Conservation (phyloP, 768 basidiomycete species). For the Botryobasidium botryosum region DNA sequence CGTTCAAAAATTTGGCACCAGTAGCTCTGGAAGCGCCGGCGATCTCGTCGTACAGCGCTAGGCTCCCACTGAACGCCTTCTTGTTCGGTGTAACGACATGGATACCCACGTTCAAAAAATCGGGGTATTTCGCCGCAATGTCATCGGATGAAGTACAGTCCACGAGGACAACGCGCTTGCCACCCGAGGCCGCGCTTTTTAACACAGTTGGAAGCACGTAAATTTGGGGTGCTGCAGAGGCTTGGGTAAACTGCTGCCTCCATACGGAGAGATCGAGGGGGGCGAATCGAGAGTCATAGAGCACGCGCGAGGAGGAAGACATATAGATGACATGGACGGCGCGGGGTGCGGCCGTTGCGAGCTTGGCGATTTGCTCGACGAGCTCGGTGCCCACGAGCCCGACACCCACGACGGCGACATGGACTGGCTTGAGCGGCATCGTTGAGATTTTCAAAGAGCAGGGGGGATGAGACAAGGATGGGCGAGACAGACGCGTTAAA, state of each 20-base stretch:
- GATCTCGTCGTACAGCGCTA: slow-evolving; percentile 52
- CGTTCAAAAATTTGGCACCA: slow-evolving; percentile 59
- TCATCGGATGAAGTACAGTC: slow-evolving; percentile 84
- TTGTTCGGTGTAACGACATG: slow-evolving; percentile 95
- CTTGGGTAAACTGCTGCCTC: too few relatives aligned
- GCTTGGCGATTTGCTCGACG: slow-evolving; percentile 58
- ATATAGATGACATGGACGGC: slow-evolving; percentile 56
- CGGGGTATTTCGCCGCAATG: slow-evolving; percentile 68
- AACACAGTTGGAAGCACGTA: too few relatives aligned
- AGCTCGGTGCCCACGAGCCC: slow-evolving; percentile 88
- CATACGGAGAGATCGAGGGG: slow-evolving; percentile 30
- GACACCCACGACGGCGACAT: slow-evolving; percentile 71
- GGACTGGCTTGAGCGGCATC: too few relatives aligned
- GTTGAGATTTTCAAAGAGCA: too few relatives aligned
- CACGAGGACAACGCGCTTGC: slow-evolving; percentile 49
- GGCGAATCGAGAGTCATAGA: slow-evolving; percentile 39
- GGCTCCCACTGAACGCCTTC: slow-evolving; percentile 74
- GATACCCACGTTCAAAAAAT: slow-evolving; percentile 59
- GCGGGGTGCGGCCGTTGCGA: slow-evolving; percentile 36
- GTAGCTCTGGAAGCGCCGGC: slow-evolving; percentile 37
- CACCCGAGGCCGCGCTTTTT: too few relatives aligned
- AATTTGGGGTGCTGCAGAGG: too few relatives aligned
- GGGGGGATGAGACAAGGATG: too few relatives aligned
- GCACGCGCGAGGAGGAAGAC: slow-evolving; percentile 48
- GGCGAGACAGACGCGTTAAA: too few relatives aligned